phyloP scores from a whole-genome alignment of 768 basidiomycete species.

The Tricholoma matsutake region DNA sequence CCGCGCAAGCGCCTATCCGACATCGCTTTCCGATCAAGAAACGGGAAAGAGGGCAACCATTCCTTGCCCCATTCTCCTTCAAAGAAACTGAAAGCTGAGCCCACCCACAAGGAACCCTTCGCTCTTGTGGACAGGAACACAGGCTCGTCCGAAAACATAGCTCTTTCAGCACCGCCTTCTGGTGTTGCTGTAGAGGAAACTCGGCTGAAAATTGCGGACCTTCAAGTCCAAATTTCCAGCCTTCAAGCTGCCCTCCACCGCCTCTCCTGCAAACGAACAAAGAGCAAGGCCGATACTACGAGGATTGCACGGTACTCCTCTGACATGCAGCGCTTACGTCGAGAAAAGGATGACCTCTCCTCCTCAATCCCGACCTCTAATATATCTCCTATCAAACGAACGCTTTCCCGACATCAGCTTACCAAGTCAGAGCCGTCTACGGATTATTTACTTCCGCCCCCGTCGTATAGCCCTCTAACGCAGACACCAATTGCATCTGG shows the following conservation, averaged over 20 bases:
- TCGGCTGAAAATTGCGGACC: conserved; percentile 10
- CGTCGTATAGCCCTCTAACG: neutral
- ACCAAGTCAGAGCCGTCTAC: neutral
- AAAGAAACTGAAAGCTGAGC: conserved; percentile 31
- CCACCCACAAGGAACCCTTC: conserved; percentile 24
- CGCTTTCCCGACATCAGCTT: neutral
- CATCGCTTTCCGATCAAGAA: conserved; percentile 16
- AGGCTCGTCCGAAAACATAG: neutral
- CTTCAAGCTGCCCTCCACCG: conserved; percentile 11
- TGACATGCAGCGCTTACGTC: conserved; percentile 9
- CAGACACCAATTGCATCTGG: conserved; percentile 13
- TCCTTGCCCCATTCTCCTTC: neutral
- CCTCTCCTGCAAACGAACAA: conserved; percentile 10
- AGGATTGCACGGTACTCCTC: neutral
- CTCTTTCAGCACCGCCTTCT: neutral
- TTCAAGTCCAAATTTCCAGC: conserved; percentile 11
- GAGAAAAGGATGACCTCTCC: conserved; percentile 12
- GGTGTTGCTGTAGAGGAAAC: conserved; percentile 14
- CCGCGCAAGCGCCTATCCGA: conserved; percentile 38
- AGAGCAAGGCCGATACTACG: conserved; percentile 13
- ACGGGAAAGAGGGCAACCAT: conserved; percentile 5
- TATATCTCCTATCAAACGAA: conserved; percentile 9
- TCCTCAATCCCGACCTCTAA: conserved; percentile 7
- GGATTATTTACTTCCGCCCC: neutral
- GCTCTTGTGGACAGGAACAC: conserved; percentile 18